phyloP scores from a whole-genome alignment of 306 rosid species.

The Purshia tridentata region DNA sequence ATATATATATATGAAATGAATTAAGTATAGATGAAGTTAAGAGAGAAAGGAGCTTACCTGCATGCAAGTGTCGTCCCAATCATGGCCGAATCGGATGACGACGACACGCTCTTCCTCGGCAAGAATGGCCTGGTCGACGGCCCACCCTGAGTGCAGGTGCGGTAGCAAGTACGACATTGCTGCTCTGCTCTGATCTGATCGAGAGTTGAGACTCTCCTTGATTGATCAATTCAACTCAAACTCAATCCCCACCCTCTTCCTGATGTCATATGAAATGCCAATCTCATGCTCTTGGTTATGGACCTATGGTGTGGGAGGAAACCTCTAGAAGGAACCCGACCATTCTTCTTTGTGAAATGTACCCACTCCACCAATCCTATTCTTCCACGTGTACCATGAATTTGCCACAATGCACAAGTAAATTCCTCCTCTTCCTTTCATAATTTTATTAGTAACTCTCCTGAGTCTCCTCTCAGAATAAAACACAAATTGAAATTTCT shows the following conservation, averaged over 20 bases:
- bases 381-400: background rate
- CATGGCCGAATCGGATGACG: slow-evolving; percentile 68
- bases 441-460: no score
- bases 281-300: no score
- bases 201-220: no score
- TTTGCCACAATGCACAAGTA: background rate
- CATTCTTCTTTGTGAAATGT: no score
- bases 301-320: background rate
- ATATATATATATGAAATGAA: no score
- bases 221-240: no score
- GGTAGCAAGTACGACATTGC: slow-evolving; percentile 83
- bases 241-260: no score
- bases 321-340: slow-evolving; percentile 1
- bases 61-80: slow-evolving; percentile 85
- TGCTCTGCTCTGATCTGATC: background rate
- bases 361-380: background rate
- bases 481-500: no score
- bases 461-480: no score
- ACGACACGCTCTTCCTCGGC: slow-evolving; percentile 88
- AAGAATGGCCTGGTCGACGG: slow-evolving; percentile 85
- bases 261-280: no score
- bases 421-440: no score
- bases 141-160: slow-evolving; percentile 91
- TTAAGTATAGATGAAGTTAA: no score
- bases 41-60: slow-evolving; percentile 39